Evolutionary conservation across 176 grass and related monocot genomes (phyloP).

Genomic region (Avena eriantha): DNA sequence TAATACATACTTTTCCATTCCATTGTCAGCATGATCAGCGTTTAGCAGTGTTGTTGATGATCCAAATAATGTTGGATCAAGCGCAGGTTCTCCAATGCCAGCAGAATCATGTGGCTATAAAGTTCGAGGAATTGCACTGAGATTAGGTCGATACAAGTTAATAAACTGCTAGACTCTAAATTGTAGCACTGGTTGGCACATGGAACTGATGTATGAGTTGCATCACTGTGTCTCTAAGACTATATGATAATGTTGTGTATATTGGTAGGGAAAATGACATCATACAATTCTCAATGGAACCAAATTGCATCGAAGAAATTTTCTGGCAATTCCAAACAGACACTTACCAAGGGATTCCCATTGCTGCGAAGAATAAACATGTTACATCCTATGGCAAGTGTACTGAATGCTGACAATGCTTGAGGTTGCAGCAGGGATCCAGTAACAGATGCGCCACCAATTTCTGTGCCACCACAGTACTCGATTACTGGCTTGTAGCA

Average conservation of each 20-base stretch:
- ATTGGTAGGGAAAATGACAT: too few relatives aligned
- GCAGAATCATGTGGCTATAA: conserved; percentile 59
- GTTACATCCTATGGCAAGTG: conserved; percentile 83
- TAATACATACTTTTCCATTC: conserved; percentile 63
- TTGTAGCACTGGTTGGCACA: neutral
- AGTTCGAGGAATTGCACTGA: neutral
- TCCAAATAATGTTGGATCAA: conserved; percentile 88
- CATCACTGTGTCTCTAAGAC: too few relatives aligned
- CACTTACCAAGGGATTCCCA: conserved; percentile 78
- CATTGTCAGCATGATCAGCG: conserved; percentile 82
- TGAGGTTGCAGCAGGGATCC: conserved; percentile 88
- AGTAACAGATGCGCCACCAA: conserved; percentile 86
- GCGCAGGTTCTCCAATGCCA: conserved; percentile 84
- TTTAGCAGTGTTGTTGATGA: conserved; percentile 82
- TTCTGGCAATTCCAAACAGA: neutral
- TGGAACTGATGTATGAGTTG: neutral
- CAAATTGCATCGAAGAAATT: too few relatives aligned
- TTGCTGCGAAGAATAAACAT: conserved; percentile 77
- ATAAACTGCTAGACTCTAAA: neutral
- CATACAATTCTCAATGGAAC: too few relatives aligned
- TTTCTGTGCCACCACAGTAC: conserved; percentile 95
- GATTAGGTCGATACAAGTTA: neutral
- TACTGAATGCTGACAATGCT: conserved; percentile 93
- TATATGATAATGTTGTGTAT: too few relatives aligned
- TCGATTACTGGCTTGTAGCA: conserved; percentile 95